phyloP scores from a whole-genome alignment of 306 rosid genomes.

The Astragalus membranaceus region DNA sequence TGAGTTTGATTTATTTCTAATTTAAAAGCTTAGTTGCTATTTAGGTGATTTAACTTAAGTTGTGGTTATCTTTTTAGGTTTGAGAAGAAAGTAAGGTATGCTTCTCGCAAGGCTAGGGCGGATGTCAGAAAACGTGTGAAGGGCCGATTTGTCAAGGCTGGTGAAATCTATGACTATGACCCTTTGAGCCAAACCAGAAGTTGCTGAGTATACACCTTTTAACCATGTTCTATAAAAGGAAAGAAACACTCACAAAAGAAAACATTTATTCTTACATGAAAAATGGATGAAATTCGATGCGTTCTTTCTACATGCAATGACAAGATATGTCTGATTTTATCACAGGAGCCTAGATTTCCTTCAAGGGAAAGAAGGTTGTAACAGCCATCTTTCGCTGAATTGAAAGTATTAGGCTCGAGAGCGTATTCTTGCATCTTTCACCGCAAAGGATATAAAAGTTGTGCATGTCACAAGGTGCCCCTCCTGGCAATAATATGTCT shows the following conservation, averaged over 20 bases:
- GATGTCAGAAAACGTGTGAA: conserved; percentile 89
- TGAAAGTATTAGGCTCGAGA: conserved; percentile 23
- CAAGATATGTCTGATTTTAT: conserved; percentile 47
- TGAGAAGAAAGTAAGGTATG: conserved; percentile 83
- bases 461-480: conserved; percentile 20
- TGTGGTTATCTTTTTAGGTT: conserved; percentile 42
- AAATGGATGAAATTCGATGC: conserved; percentile 34
- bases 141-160: conserved; percentile 95
- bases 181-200: conserved; percentile 85
- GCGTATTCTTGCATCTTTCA: conserved; percentile 28
- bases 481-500: conserved; percentile 25
- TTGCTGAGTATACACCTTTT: conserved; percentile 62
- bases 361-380: conserved; percentile 32
- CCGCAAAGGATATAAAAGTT: conserved; percentile 19
- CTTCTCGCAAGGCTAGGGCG: conserved; percentile 93
- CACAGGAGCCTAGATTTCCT: conserved; percentile 48
- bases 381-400: conserved; percentile 22
- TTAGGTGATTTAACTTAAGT: conserved; percentile 2
- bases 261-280: conserved; percentile 23
- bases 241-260: conserved; percentile 35
- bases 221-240: conserved; percentile 45
- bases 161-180: conserved; percentile 83
- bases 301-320: conserved; percentile 36
- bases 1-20: background rate
- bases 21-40: background rate